Evolutionary conservation across 805 yeast species (phyloP).

Genomic region (Candida maesae): DNA sequence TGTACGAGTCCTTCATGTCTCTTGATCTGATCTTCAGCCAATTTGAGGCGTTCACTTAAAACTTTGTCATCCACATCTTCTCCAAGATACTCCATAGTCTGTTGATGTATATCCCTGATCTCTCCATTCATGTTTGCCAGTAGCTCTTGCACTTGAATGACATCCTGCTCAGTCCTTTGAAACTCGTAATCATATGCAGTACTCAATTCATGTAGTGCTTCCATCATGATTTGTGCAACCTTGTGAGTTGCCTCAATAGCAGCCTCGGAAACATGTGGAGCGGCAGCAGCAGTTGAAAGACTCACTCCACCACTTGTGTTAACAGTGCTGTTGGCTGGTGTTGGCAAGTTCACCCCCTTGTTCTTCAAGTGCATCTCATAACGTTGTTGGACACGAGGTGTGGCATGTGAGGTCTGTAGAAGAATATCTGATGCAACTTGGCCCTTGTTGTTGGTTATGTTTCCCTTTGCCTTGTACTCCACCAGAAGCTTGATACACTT

Average conservation of each 20-base stretch:
- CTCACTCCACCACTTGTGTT: constrained; percentile 6
- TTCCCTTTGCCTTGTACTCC: constrained; percentile 44
- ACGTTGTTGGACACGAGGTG: constrained; percentile 23
- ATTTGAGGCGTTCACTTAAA: constrained; percentile 7
- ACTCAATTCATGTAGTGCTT: constrained; percentile 43
- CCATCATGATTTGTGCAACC: constrained; percentile 47
- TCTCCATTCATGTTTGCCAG: constrained; percentile 39
- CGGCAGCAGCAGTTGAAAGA: no score
- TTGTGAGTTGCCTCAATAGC: constrained; percentile 51
- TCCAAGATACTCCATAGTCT: constrained; percentile 23
- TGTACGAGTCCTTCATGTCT: constrained; percentile 19
- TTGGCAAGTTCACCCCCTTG: constrained; percentile 6
- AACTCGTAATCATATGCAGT: constrained; percentile 54
- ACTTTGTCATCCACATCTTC: constrained; percentile 15
- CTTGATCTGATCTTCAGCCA: constrained; percentile 18
- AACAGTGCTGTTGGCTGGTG: constrained; percentile 5
- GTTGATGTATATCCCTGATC: constrained; percentile 30
- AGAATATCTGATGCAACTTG: constrained; percentile 24
- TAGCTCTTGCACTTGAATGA: constrained; percentile 43
- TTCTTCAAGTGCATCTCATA: constrained; percentile 23
- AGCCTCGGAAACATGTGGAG: constrained; percentile 48
- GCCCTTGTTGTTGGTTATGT: constrained; percentile 35
- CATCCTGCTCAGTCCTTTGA: constrained; percentile 49
- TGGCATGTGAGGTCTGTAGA: constrained; percentile 25
- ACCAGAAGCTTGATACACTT: constrained; percentile 47